These are phyloP conservation scores for Aquilaria yunnanensis DNA, from an alignment of 345 rosid species.

Conservation along the genomic window DNA sequence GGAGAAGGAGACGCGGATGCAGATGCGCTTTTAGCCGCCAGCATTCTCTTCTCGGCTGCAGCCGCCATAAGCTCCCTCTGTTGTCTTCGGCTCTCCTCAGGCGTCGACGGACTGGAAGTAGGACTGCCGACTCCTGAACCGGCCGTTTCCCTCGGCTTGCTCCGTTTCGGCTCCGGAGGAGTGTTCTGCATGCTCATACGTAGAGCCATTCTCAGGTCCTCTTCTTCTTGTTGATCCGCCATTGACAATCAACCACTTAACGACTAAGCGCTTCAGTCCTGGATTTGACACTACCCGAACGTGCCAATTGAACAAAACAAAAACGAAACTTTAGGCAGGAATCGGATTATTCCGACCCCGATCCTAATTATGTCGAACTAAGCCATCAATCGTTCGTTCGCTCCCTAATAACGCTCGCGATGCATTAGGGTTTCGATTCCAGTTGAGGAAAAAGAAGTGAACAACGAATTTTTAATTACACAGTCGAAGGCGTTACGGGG, in stretches of 20 bases:
- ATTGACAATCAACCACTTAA: constrained; percentile 21
- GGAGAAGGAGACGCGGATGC: constrained; percentile 24
- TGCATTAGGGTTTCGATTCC: too few species aligned
- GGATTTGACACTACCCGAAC: constrained; percentile 2
- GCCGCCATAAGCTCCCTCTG: constrained; percentile 97
- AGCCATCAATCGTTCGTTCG: too few species aligned
- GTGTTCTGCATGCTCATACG: constrained; percentile 88
- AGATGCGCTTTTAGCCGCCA: constrained; percentile 24
- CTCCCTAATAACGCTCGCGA: too few species aligned
- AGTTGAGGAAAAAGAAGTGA: too few species aligned
- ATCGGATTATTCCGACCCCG: too few species aligned
- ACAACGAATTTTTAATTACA: too few species aligned
- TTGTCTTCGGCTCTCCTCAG: constrained; percentile 54
- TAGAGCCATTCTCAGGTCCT: constrained; percentile 79
- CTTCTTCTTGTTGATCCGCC: constrained; percentile 95
- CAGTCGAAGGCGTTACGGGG: too few species aligned
- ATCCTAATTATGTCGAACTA: too few species aligned
- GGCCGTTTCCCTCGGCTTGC: constrained; percentile 70
- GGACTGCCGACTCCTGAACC: constrained; percentile 23
- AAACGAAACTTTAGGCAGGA: too few species aligned
- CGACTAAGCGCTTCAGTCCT: constrained; percentile 13
- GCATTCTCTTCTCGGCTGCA: constrained; percentile 92
- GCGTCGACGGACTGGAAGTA: constrained; percentile 20
- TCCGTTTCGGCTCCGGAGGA: constrained; percentile 92
- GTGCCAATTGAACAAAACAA: too few species aligned